Evolutionary conservation across 345 rosid species (phyloP), one percentile per base, ranked within the genome.

Genomic region (Ceriops tagal): DNA sequence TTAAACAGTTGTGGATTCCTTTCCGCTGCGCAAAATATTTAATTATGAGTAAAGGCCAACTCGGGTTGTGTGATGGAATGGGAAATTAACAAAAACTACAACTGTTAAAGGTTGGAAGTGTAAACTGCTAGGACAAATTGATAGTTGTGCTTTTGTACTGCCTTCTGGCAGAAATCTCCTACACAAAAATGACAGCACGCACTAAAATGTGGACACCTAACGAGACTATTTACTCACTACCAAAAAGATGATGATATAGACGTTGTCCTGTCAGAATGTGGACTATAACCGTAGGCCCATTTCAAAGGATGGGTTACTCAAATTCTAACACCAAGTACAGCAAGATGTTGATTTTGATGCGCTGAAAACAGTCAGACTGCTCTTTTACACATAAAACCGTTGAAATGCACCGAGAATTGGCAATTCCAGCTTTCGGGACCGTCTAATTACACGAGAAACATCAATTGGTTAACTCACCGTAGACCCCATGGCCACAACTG

Each of bases 401-500:
- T 53, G 26, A 34, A 43, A 70, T 56, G 51, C 22, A 19, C 46
- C 32, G 32, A 20, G 35, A 66, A 18, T 52, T 10, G 51, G 49
- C 24, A n/a, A 62, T 31, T 34, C 61, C 35, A 26, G 51, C 61
- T 18, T 52, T 26, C 53, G 10, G 22, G 35, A 21, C 30, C 51
- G 62, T 26, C 28, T 20, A 27, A 39, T 47, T 16, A 3, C 18
- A 30, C 1, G 1, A 58, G 56, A 65, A 60, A 28, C 22, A 30
- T 9, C 68, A 28, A 28, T 19, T 18, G 11, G 68, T 64, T 51
- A 64, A 35, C 13, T 66, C 24, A 22, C 24, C 5, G 4, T 28
- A 34, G 52, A 51, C 16, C 83, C 85, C 69, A 67, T 61, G 55
- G 83, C 68, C 32, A 70, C 62, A 53, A 58, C 68, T 64, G 83